Conservation (phyloP, 495 filamentous ascomycete species). For the Lophiotrema nucula region DNA sequence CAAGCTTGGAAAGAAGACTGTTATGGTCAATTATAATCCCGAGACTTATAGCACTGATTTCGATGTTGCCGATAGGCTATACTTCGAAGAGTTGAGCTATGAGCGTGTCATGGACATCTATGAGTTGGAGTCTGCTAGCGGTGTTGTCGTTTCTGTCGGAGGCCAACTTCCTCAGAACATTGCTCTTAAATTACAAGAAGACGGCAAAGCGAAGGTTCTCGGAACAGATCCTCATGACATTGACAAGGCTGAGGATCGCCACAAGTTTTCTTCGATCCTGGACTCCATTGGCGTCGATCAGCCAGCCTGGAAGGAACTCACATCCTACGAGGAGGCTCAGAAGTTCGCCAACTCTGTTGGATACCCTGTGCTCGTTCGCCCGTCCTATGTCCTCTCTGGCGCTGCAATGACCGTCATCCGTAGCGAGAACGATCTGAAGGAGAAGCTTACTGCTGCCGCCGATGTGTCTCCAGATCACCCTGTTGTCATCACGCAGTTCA, state of each 20-base stretch:
- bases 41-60: constrained; percentile 90
- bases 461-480: constrained; percentile 95
- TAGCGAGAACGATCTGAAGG: constrained; percentile 79
- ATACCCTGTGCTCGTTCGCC: constrained; percentile 91
- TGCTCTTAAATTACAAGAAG: constrained; percentile 89
- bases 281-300: constrained; percentile 96
- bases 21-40: constrained; percentile 95
- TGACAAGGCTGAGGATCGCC: constrained; percentile 93
- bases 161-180: constrained; percentile 98
- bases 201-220: constrained; percentile 80
- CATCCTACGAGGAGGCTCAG: constrained; percentile 82
- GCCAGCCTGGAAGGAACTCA: constrained; percentile 96
- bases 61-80: constrained; percentile 90
- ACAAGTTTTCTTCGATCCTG: constrained; percentile 97
- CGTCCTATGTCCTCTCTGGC: constrained; percentile 93
- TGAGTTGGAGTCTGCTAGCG: constrained; percentile 81
- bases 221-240: constrained; percentile 92
- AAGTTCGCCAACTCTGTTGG: constrained; percentile 78
- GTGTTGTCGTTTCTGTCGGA: constrained; percentile 92
- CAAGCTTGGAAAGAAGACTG: constrained; percentile 92
- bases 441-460: constrained; percentile 82
- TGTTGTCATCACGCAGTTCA: constrained; percentile 98
- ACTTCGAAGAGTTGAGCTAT: constrained; percentile 96
- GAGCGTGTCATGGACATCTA: constrained; percentile 99
- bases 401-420: constrained; percentile 98